Conservation (phyloP, 1,139 yeast genomes). For the Lodderomyces margitis region DNA sequence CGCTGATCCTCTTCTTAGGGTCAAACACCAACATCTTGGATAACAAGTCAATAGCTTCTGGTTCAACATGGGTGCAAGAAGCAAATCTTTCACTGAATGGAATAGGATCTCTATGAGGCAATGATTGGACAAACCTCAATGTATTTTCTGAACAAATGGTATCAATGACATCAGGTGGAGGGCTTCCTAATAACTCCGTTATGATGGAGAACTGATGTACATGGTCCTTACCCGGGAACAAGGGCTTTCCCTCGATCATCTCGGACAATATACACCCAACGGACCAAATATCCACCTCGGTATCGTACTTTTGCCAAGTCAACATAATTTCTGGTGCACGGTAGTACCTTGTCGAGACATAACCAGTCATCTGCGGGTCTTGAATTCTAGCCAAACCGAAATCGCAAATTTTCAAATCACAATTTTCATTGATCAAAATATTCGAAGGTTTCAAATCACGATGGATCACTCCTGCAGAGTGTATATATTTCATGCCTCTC, state of each 20-base stretch:
- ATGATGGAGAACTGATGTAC: slow-evolving; percentile 97
- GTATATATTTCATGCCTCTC: slow-evolving; percentile 91
- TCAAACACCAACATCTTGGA: slow-evolving; percentile 92
- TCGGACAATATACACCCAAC: slow-evolving; percentile 99
- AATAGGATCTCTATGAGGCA: slow-evolving; percentile 89
- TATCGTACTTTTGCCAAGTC: slow-evolving; percentile 98
- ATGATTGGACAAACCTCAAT: slow-evolving; percentile 84
- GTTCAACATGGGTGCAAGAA: slow-evolving; percentile 70
- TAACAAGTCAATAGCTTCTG: slow-evolving; percentile 85
- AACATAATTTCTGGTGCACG: slow-evolving; percentile 99
- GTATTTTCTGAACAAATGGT: slow-evolving; percentile 97
- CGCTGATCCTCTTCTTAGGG: slow-evolving; percentile 90
- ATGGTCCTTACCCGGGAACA: slow-evolving; percentile 98
- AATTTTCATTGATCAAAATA: slow-evolving; percentile 88
- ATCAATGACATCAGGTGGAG: slow-evolving; percentile 93
- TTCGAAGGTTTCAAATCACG: slow-evolving; percentile 93
- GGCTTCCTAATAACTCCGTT: slow-evolving; percentile 93
- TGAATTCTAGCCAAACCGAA: slow-evolving; percentile 96
- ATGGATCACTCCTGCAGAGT: slow-evolving; percentile 96
- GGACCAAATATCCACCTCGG: slow-evolving; percentile 99
- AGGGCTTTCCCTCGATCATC: slow-evolving; percentile 98
- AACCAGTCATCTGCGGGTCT: slow-evolving; percentile 99
- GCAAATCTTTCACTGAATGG: slow-evolving; percentile 81
- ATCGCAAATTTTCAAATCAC: slow-evolving; percentile 95
- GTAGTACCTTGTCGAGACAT: slow-evolving; percentile 93